phyloP scores from a whole-genome alignment of 345 rosid genomes.

The Viola odorata region DNA sequence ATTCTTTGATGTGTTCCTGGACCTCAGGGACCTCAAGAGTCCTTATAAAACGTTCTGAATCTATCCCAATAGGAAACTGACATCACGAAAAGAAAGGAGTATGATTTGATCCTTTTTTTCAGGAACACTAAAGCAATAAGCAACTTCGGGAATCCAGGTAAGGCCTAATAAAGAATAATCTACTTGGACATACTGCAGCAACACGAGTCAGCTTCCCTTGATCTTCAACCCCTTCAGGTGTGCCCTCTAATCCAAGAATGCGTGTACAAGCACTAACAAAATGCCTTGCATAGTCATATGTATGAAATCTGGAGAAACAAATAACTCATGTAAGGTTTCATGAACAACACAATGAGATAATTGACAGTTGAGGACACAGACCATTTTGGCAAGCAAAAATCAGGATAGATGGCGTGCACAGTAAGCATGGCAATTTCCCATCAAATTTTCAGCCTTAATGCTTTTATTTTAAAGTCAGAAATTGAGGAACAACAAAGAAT shows the following conservation, averaged over 20 bases:
- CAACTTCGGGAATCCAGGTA: constrained; percentile 12
- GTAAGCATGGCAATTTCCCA: neutral
- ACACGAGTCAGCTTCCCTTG: constrained; percentile 96
- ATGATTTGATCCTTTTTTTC: neutral
- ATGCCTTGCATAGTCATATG: constrained; percentile 97
- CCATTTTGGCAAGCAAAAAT: neutral
- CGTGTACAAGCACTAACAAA: constrained; percentile 99
- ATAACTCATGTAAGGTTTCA: neutral
- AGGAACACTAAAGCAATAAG: constrained; percentile 1
- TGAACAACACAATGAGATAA: neutral
- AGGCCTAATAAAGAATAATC: constrained; percentile 15
- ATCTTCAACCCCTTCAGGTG: constrained; percentile 99
- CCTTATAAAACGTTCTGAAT: constrained; percentile 74
- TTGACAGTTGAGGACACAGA: neutral
- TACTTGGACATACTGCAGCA: constrained; percentile 69
- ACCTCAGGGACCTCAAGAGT: constrained; percentile 65
- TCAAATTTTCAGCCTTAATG: no score
- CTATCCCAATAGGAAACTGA: constrained; percentile 99
- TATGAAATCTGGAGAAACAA: constrained; percentile 57
- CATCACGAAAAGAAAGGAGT: constrained; percentile 15
- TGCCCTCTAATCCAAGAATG: constrained; percentile 97
- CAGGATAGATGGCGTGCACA: neutral
- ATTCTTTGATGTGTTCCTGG: constrained; percentile 69
- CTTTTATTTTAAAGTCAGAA: no score
- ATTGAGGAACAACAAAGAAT: no score